Evolutionary conservation across 148 eudicot genomes (phyloP), one percentile per base, ranked within the genome.

Genomic region (Cornus suecica): DNA sequence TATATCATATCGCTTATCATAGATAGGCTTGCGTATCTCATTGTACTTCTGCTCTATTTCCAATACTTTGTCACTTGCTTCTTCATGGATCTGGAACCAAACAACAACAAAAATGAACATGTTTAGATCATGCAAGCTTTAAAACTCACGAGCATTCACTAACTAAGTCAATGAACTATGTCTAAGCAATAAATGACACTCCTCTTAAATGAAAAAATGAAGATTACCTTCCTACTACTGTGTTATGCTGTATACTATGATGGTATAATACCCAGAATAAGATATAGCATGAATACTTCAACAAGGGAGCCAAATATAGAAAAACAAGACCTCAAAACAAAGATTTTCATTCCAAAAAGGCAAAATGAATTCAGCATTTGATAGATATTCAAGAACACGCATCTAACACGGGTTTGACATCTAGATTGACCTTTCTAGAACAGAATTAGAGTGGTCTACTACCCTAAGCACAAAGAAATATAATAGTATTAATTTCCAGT

Each of bases 21-120:
- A 96, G 48, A 90, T 89, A 10, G 99, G 99, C 81, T 85, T 90
- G 74, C 97, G 92, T 67, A 93, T 80, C 81, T 86, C 90, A 70
- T 86, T 96, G 77, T 87, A 96, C 84, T 90, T 88, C 81, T 96
- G 97, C 69, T 95, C 98, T 65, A 96, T 83, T 78, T 90, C 95
- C 86, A 96, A 80, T 51, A 96, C 97, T 76, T 90, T 88, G 48
- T 96, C 99, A 69, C 97, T 90, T 45, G 93, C 97, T 78, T 93
- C 90, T 85, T 91, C 98, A 77, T 93, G 91, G 78, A 96, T 85
- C 99, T 96, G 79, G 8, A 80, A 75, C 42, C 76, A 64, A 64
- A 52, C 66, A 16, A 18, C n/a, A 23, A 45, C 10, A 29, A 31
- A 2, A 78, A 41, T 10, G 31, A 8, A 16, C 25, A 18, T 31